A percentile compares a stretch with the other conserved stretches of the same genome.
phyloP scores from a whole-genome alignment of 1,284 basidiomycete species.

The Ustilago trichophora region DNA sequence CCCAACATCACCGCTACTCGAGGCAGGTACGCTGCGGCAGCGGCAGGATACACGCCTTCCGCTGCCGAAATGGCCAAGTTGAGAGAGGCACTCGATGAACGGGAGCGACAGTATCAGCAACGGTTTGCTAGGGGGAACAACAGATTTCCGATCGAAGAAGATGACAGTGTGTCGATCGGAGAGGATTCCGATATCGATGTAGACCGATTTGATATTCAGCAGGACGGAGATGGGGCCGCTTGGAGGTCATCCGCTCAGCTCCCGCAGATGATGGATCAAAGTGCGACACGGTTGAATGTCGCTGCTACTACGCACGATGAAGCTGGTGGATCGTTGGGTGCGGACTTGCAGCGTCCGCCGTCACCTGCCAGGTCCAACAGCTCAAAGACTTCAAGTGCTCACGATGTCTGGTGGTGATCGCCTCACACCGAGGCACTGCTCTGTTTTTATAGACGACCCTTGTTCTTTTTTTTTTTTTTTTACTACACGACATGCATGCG shows the following conservation, averaged over 20 bases:
- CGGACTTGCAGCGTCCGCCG: slow-evolving; percentile 5
- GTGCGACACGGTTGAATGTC: no score
- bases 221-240: slow-evolving; percentile 1
- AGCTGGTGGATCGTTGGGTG: no score
- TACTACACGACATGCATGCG: no score
- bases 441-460: no score
- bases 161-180: slow-evolving; percentile 22
- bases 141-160: slow-evolving; percentile 31
- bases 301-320: no score
- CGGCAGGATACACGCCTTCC: slow-evolving; percentile 15
- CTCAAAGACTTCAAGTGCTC: slow-evolving; percentile 9
- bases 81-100: slow-evolving; percentile 36
- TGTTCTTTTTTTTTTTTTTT: no score
- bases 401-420: slow-evolving; percentile 30
- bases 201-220: slow-evolving; percentile 14
- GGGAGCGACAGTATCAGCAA: slow-evolving; percentile 38
- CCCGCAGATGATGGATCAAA: no score
- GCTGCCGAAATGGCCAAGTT: slow-evolving; percentile 37
- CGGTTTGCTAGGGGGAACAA: slow-evolving; percentile 9
- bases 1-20: no score
- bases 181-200: slow-evolving; percentile 13
- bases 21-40: slow-evolving; percentile 8
- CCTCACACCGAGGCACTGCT: no score
- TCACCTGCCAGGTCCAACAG: slow-evolving; percentile 17
- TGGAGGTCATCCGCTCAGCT: slow-evolving; percentile 22